Evolutionary conservation across 108 stramenopile species (phyloP), one percentile per base, ranked within the genome.

Genomic region (Cylindrotheca closterium): DNA sequence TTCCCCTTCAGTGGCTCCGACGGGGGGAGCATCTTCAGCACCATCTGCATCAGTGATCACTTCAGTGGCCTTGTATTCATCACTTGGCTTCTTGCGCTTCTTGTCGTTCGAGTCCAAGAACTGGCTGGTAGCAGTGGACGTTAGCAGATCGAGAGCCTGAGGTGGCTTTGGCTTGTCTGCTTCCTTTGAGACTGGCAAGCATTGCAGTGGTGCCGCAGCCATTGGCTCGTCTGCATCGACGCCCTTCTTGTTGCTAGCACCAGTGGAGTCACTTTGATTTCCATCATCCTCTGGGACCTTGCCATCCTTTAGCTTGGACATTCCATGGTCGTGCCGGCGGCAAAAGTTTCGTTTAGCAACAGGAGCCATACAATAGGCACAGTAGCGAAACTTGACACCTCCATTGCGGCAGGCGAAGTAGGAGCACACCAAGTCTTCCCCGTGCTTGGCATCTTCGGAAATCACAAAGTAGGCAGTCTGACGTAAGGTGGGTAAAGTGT

Each of bases 401-500:
- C 83, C 88, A 50, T 86, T 85, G 32, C 86, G 86, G 56, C 91
- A 93, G 0, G 88, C 75, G 58, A 81, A 85, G 55, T 88, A 87
- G 0, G 91, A 89, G 62, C 91, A 93, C 19, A 87, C 78, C 21
- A 93, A 78, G 33, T 93, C 88, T 66, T 85, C 91, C 4, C 91
- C 91, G 51, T 93, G 91, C 54, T 88, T 84, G 27, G 83, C 80
- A 59, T 84, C 77, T 67, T 92, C 91, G 18, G 87, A 81, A 32
- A 92, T 87, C 55, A 92, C 80, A 73, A 92, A 92, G 75, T 88
- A 89, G 12, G 91, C 87, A 24, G 91, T 85, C 84, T 88, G 52
- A 7, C 50, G 42, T 21, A 1, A 34, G 3, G 29, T 25, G 7
- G 26, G 4, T n/a, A 53, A 8, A 28, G 55, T 45, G 51, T 37